These are phyloP conservation scores for Talaromyces verruculosus DNA, from an alignment of 2,329 filamentous ascomycete species.

Conservation along the genomic window DNA sequence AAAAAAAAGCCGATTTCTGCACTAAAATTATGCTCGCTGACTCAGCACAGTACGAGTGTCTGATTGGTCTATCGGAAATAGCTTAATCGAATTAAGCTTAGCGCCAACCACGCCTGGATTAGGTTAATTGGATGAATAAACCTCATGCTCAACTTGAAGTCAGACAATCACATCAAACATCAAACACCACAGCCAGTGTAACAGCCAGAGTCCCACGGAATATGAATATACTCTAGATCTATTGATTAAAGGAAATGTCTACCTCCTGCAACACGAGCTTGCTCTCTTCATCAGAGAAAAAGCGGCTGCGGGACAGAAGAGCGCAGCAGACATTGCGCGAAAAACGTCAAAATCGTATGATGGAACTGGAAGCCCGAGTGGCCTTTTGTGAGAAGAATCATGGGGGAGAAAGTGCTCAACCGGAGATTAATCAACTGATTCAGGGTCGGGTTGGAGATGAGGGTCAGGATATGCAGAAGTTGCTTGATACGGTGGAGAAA, in stretches of 20 bases:
- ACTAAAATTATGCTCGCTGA: background rate
- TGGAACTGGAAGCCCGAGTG: constrained; percentile 27
- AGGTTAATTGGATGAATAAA: background rate
- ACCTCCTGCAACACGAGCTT: background rate
- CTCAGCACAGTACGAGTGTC: background rate
- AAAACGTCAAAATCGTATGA: constrained; percentile 26
- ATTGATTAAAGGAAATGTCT: background rate
- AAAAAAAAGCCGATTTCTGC: background rate
- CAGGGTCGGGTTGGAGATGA: background rate
- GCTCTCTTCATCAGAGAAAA: constrained; percentile 23
- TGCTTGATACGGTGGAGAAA: constrained; percentile 26
- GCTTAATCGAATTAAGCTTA: background rate
- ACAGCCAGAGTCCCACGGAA: background rate
- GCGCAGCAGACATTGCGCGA: constrained; percentile 31
- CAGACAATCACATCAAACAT: background rate
- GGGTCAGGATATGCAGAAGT: constrained; percentile 19
- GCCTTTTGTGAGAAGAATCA: constrained; percentile 30
- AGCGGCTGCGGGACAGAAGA: constrained; percentile 31
- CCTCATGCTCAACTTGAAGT: background rate
- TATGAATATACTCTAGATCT: background rate
- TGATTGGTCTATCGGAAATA: background rate
- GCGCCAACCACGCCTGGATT: background rate
- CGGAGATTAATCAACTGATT: background rate
- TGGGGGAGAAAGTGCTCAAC: constrained; percentile 19
- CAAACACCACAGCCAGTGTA: background rate